These are phyloP conservation scores for Coemansia pectinata DNA, from an alignment of 192 early-diverging fungal species.

Conservation along the genomic window DNA sequence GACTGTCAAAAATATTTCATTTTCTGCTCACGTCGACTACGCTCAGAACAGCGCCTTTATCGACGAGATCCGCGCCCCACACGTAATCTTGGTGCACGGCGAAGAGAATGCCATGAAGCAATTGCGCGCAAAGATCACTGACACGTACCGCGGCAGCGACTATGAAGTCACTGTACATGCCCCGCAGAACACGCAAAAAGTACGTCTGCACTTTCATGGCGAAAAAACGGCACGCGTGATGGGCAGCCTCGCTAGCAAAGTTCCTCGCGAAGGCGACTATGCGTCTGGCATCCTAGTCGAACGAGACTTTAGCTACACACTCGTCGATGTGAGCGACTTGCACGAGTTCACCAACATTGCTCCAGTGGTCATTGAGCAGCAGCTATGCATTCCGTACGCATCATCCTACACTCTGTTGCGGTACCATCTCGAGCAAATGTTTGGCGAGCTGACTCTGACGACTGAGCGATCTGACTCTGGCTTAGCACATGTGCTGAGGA, in stretches of 20 bases:
- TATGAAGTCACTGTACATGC: constrained; percentile 81
- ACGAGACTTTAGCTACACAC: constrained; percentile 86
- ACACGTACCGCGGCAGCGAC: constrained; percentile 78
- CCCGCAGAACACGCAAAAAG: constrained; percentile 85
- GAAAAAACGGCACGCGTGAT: constrained; percentile 90
- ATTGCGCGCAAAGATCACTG: constrained; percentile 81
- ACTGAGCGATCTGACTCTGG: constrained; percentile 28
- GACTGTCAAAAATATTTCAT: constrained; percentile 92
- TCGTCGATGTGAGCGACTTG: constrained; percentile 81
- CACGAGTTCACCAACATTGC: constrained; percentile 79
- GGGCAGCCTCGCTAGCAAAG: constrained; percentile 77
- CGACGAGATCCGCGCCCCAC: constrained; percentile 87
- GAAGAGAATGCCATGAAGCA: constrained; percentile 93
- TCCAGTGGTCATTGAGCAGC: constrained; percentile 75
- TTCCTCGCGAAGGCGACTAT: constrained; percentile 67
- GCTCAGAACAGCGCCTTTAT: constrained; percentile 96
- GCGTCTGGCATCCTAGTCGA: constrained; percentile 81
- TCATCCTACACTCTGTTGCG: constrained; percentile 77
- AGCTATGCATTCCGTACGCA: constrained; percentile 72
- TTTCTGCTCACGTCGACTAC: constrained; percentile 98
- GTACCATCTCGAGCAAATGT: constrained; percentile 95
- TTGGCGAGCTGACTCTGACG: constrained; percentile 62
- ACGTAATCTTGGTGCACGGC: constrained; percentile 95
- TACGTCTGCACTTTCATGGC: constrained; percentile 90
- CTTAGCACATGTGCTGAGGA: constrained; percentile 39